Evolutionary conservation across 2,329 filamentous ascomycete species (phyloP), one percentile per base, ranked within the genome.

Genomic region (Coniochaeta hoffmannii): DNA sequence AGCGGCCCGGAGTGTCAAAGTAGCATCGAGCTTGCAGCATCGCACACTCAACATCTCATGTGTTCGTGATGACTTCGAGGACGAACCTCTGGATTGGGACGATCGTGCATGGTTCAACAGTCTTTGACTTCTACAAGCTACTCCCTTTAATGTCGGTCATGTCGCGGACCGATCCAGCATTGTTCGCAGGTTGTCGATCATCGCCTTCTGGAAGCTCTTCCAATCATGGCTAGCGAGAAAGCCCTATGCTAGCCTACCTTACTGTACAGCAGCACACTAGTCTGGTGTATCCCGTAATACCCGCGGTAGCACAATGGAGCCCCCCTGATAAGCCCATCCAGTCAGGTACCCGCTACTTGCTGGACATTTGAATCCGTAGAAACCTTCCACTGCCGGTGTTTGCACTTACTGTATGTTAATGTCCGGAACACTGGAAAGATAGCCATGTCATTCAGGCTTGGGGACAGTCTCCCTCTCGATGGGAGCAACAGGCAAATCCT

Each of bases 191-290:
- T 28, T 14, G 57, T 41, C 53, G 46, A 56, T 58, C 53, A 56
- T 44, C n/a, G n/a, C n/a, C 53, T 62, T 62, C 59, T 62, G 55
- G 61, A 61, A 63, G 60, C 56, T 57, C 26, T 46, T 6, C 41
- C 41, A 28, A 26, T 22, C 41, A 46, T 46, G 24, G 31, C 50
- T 32, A 36, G 34, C 30, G 24, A 30, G 36, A 50, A 28, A 30
- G n/a, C n/a, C n/a, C n/a, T n/a, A n/a, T n/a, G n/a, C n/a, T n/a
- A n/a, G n/a, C n/a, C n/a, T n/a, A n/a, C n/a, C n/a, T n/a, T n/a
- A n/a, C n/a, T n/a, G n/a, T n/a, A n/a, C n/a, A n/a, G n/a, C n/a
- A n/a, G n/a, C n/a, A n/a, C n/a, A 22, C 50, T 36, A 51, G 14
- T 19, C n/a, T 10, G 30, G 36, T 26, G 12, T 22, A 11, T 28